Conservation (phyloP, 2,329 filamentous ascomycete genomes). For the Fusarium albidum region DNA sequence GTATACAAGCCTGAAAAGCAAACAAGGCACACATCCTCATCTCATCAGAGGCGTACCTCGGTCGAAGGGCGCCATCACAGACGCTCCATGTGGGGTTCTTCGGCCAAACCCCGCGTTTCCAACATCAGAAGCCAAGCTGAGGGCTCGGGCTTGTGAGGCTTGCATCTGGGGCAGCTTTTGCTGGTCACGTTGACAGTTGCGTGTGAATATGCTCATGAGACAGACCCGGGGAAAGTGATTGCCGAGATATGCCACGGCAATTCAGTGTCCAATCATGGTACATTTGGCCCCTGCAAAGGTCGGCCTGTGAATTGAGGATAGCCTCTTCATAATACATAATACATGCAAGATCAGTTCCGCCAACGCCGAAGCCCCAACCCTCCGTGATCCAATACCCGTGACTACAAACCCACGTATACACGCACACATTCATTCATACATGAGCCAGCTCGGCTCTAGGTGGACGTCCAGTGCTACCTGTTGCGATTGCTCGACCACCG, state of each 20-base stretch:
- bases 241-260: not conserved
- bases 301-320: too few relatives aligned
- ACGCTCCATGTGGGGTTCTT: conserved; percentile 36
- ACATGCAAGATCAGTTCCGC: conserved; percentile 7
- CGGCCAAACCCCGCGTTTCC: conserved; percentile 38
- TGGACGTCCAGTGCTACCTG: conserved; percentile 42
- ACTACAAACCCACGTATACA: conserved; percentile 3
- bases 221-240: not conserved
- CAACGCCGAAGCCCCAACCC: too few relatives aligned
- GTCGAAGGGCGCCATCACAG: conserved; percentile 36
- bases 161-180: not conserved
- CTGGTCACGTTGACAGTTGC: not conserved
- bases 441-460: not conserved
- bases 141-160: conserved; percentile 8
- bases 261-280: conserved; percentile 3
- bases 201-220: not conserved
- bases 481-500: conserved; percentile 88
- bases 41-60: conserved; percentile 31
- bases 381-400: too few relatives aligned
- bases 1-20: not conserved
- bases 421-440: conserved; percentile 26
- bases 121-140: conserved; percentile 26
- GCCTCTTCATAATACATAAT: conserved; percentile 14
- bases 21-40: not conserved
- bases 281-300: not conserved